phyloP scores from a whole-genome alignment of 768 basidiomycete genomes.

The Mycena indigotica region DNA sequence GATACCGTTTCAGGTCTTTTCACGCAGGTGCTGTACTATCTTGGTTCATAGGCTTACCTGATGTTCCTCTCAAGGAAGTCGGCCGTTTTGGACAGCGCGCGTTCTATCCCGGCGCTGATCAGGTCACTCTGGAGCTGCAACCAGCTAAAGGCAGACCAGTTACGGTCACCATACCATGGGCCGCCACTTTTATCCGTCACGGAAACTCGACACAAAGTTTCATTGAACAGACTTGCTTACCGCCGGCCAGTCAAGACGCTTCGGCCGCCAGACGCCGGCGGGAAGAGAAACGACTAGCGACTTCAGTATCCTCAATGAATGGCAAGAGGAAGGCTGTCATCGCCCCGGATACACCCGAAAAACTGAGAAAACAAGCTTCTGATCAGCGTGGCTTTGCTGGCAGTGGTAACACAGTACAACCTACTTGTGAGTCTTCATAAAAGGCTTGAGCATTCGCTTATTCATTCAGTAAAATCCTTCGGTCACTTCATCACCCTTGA shows the following conservation, averaged over 20 bases:
- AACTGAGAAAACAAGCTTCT: slow-evolving; percentile 7
- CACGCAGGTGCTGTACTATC: too few relatives aligned
- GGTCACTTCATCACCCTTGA: slow-evolving; percentile 25
- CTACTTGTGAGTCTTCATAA: slow-evolving; percentile 14
- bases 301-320: slow-evolving; percentile 6
- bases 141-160: background rate
- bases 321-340: slow-evolving; percentile 9
- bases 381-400: background rate
- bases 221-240: slow-evolving; percentile 8
- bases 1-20: slow-evolving; percentile 17
- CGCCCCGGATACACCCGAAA: slow-evolving; percentile 6
- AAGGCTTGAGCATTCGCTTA: too few relatives aligned
- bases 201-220: slow-evolving; percentile 3
- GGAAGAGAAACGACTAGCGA: background rate
- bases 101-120: slow-evolving; percentile 19
- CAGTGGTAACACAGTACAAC: slow-evolving; percentile 6
- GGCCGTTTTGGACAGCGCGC: slow-evolving; percentile 21
- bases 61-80: too few relatives aligned
- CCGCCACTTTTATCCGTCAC: background rate
- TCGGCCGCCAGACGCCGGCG: background rate
- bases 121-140: slow-evolving; percentile 12
- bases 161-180: slow-evolving; percentile 11
- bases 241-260: background rate
- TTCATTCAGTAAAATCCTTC: slow-evolving; percentile 16
- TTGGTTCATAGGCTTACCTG: too few relatives aligned